A percentile compares a stretch with the other conserved stretches of the same genome.
phyloP scores from a whole-genome alignment of 2,329 filamentous ascomycete genomes.

The Orbilia ellipsospora region DNA sequence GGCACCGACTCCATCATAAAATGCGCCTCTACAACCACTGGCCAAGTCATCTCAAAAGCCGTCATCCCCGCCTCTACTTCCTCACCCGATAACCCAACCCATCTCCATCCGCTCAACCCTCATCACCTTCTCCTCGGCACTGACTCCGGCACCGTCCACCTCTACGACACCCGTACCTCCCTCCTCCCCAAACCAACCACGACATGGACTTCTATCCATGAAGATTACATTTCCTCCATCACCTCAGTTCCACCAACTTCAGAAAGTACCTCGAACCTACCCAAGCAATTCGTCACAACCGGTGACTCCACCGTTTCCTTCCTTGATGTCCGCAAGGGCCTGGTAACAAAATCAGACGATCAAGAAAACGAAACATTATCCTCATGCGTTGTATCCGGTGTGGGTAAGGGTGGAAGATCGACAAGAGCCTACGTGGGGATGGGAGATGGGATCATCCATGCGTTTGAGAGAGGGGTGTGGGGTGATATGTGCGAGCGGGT shows the following conservation, averaged over 20 bases:
- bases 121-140: conserved; percentile 89
- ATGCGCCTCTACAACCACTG: conserved; percentile 70
- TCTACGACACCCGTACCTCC: conserved; percentile 80
- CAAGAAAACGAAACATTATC: conserved; percentile 94
- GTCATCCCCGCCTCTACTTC: conserved; percentile 70
- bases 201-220: conserved; percentile 81
- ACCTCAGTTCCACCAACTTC: conserved; percentile 82
- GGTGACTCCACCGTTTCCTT: conserved; percentile 91
- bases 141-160: conserved; percentile 87
- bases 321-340: conserved; percentile 80
- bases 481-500: conserved; percentile 78
- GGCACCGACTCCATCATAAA: conserved; percentile 72
- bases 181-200: conserved; percentile 72
- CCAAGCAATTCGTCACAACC: conserved; percentile 94
- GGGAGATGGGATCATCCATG: conserved; percentile 76
- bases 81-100: conserved; percentile 62
- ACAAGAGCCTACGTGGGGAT: conserved; percentile 68
- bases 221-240: conserved; percentile 91
- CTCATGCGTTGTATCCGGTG: conserved; percentile 79
- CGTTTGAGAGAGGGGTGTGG: conserved; percentile 96
- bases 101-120: conserved; percentile 82
- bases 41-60: conserved; percentile 82
- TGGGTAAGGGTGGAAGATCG: conserved; percentile 75
- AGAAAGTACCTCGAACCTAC: conserved; percentile 85
- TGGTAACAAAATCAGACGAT: conserved; percentile 88